A percentile compares a stretch with the other conserved stretches of the same genome.
phyloP scores from a whole-genome alignment of 495 filamentous ascomycete species.

The Endocarpon pusillum region DNA sequence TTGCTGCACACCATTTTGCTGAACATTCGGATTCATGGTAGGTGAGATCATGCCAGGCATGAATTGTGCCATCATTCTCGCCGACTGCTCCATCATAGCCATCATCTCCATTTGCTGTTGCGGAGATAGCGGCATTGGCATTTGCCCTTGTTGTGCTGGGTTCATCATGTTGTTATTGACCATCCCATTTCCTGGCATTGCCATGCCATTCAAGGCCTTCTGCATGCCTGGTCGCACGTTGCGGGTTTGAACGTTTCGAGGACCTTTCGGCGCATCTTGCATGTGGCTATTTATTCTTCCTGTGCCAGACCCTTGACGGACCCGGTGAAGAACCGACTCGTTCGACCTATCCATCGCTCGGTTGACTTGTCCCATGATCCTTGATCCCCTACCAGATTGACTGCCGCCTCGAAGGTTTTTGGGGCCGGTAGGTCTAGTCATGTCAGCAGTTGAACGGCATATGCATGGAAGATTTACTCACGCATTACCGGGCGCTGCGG shows the following conservation, averaged over 20 bases:
- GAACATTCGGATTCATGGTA: conserved; percentile 37
- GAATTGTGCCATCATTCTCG: conserved; percentile 61
- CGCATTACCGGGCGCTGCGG: conserved; percentile 28
- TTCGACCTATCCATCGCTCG: conserved; percentile 64
- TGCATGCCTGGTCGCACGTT: conserved; percentile 25
- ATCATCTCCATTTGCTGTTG: conserved; percentile 67
- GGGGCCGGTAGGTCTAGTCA: conserved; percentile 70
- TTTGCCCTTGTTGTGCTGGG: conserved; percentile 7
- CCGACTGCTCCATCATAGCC: conserved; percentile 78
- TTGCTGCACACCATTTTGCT: conserved; percentile 26
- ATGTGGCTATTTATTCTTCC: conserved; percentile 62
- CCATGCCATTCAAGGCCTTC: conserved; percentile 19
- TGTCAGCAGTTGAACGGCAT: conserved; percentile 20
- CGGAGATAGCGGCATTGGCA: conserved; percentile 37
- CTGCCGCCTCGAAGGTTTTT: conserved; percentile 78
- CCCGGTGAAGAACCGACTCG: conserved; percentile 63
- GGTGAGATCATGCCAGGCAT: conserved; percentile 32
- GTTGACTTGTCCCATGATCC: conserved; percentile 76
- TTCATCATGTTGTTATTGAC: no score
- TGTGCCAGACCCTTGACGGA: conserved; percentile 51
- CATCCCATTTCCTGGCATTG: conserved; percentile 20
- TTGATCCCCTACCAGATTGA: conserved; percentile 43
- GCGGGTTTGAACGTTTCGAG: conserved; percentile 28
- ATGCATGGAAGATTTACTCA: no score
- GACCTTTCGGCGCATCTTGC: conserved; percentile 58